Percentiles rank a stretch among this genome's conserved stretches.
These are phyloP conservation scores for Pyrenophora tritici-repentis DNA, from an alignment of 2,329 filamentous ascomycete genomes.

Conservation along the genomic window DNA sequence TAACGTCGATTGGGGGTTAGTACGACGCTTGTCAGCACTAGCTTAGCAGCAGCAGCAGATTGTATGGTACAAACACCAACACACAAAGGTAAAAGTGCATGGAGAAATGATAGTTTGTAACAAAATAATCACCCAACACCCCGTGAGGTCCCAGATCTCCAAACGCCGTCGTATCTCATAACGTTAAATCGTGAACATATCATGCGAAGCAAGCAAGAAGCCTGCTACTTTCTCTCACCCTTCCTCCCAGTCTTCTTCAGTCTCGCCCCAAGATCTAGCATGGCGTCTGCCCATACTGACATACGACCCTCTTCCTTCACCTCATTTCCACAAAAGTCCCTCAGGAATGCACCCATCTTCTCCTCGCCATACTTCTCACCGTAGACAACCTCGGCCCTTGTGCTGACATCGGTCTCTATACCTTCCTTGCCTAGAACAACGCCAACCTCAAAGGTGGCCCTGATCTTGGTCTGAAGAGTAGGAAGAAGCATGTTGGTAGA, in stretches of 20 bases:
- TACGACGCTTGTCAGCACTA: no score
- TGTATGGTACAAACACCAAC: no score
- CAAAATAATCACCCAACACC: background rate
- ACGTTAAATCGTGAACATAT: slow-evolving; percentile 10
- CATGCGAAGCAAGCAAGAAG: background rate
- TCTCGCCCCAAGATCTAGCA: slow-evolving; percentile 51
- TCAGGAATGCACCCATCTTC: slow-evolving; percentile 75
- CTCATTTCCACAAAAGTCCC: slow-evolving; percentile 54
- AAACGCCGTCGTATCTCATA: slow-evolving; percentile 24
- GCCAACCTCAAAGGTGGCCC: slow-evolving; percentile 63
- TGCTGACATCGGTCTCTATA: slow-evolving; percentile 60
- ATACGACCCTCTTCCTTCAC: slow-evolving; percentile 37
- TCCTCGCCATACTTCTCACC: slow-evolving; percentile 76
- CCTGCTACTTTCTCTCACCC: slow-evolving; percentile 39
- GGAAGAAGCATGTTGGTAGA: slow-evolving; percentile 65
- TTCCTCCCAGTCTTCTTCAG: slow-evolving; percentile 54
- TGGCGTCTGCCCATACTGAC: slow-evolving; percentile 51
- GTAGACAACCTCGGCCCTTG: slow-evolving; percentile 70
- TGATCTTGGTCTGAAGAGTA: slow-evolving; percentile 70
- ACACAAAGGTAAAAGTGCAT: no score
- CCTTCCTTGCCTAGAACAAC: slow-evolving; percentile 51
- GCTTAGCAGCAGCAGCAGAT: no score
- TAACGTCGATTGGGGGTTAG: no score
- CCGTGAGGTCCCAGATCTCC: background rate
- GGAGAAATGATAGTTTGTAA: background rate